Percentiles rank a stretch among this genome's conserved stretches.
Conservation (phyloP, 2,329 filamentous ascomycete genomes). For the Xylariaceae sp. region DNA sequence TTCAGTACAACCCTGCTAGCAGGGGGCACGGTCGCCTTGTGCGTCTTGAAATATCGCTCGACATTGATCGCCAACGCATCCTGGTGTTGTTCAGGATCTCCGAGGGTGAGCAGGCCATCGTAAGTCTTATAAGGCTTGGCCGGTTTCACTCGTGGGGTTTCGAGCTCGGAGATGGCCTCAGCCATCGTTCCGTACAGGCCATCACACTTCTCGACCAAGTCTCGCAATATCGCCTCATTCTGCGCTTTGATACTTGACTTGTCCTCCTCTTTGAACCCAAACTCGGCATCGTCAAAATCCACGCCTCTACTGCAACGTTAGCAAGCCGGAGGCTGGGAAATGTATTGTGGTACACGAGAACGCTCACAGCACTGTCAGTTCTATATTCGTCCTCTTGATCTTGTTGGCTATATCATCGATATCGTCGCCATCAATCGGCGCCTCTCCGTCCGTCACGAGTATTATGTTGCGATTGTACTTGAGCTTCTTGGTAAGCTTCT, state of each 20-base stretch:
- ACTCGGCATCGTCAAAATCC: constrained; percentile 89
- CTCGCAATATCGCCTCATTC: constrained; percentile 66
- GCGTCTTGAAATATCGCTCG: constrained; percentile 84
- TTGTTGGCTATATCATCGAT: constrained; percentile 65
- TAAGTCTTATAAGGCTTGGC: constrained; percentile 73
- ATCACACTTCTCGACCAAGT: constrained; percentile 61
- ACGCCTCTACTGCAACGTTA: constrained; percentile 56
- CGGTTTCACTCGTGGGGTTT: constrained; percentile 69
- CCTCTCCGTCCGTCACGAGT: constrained; percentile 76
- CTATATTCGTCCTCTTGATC: constrained; percentile 70
- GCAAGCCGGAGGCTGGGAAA: too few relatives aligned
- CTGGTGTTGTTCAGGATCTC: constrained; percentile 67
- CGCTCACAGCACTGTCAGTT: constrained; percentile 71
- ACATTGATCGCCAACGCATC: constrained; percentile 77
- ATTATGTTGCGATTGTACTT: constrained; percentile 79
- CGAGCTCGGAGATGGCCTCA: constrained; percentile 76
- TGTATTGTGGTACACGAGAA: background rate
- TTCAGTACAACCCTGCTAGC: constrained; percentile 70
- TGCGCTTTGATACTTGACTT: constrained; percentile 67
- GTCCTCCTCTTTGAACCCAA: constrained; percentile 85
- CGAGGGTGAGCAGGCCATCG: constrained; percentile 73
- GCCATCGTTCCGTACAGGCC: constrained; percentile 78
- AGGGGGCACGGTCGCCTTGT: constrained; percentile 65
- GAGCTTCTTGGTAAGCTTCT: constrained; percentile 69
- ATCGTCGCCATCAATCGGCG: constrained; percentile 65